Evolutionary conservation across 2,329 filamentous ascomycete species (phyloP).

Genomic region (Pseudogymnoascus sp.): DNA sequence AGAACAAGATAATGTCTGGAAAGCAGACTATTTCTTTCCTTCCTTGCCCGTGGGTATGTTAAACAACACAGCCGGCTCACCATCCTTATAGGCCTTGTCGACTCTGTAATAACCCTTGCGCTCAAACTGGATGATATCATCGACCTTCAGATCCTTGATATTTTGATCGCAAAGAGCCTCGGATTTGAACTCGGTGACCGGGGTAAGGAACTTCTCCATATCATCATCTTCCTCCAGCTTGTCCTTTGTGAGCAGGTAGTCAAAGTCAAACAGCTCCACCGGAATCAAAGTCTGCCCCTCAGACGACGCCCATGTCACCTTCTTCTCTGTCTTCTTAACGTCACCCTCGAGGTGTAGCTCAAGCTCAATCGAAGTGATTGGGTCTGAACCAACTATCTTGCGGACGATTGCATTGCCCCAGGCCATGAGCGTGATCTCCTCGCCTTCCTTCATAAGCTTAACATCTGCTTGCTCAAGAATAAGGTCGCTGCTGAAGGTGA

Average conservation of each 20-base stretch:
- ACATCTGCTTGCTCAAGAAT: slow-evolving; percentile 83
- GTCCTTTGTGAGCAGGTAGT: slow-evolving; percentile 92
- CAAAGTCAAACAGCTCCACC: slow-evolving; percentile 87
- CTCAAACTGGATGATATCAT: slow-evolving; percentile 93
- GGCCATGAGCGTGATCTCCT: slow-evolving; percentile 93
- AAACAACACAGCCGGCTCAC: slow-evolving; percentile 56
- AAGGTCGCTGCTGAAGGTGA: slow-evolving; percentile 66
- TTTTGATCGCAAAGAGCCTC: slow-evolving; percentile 75
- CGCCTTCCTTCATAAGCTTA: slow-evolving; percentile 69
- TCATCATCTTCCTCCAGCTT: slow-evolving; percentile 83
- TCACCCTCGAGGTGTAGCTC: slow-evolving; percentile 90
- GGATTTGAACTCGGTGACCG: slow-evolving; percentile 66
- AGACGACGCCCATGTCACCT: slow-evolving; percentile 84
- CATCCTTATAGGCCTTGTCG: slow-evolving; percentile 55
- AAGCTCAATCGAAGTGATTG: slow-evolving; percentile 64
- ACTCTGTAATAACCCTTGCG: slow-evolving; percentile 86
- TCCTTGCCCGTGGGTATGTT: slow-evolving; percentile 61
- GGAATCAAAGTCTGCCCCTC: slow-evolving; percentile 69
- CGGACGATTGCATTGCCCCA: slow-evolving; percentile 87
- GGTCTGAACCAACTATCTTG: slow-evolving; percentile 49
- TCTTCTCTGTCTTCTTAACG: slow-evolving; percentile 92
- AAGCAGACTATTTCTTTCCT: slow-evolving; percentile 3
- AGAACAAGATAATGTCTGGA: neutral
- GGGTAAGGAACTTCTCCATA: slow-evolving; percentile 75
- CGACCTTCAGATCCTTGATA: slow-evolving; percentile 67